Evolutionary conservation across 2,329 filamentous ascomycete species (phyloP).

Genomic region (Calonectria honghensis): DNA sequence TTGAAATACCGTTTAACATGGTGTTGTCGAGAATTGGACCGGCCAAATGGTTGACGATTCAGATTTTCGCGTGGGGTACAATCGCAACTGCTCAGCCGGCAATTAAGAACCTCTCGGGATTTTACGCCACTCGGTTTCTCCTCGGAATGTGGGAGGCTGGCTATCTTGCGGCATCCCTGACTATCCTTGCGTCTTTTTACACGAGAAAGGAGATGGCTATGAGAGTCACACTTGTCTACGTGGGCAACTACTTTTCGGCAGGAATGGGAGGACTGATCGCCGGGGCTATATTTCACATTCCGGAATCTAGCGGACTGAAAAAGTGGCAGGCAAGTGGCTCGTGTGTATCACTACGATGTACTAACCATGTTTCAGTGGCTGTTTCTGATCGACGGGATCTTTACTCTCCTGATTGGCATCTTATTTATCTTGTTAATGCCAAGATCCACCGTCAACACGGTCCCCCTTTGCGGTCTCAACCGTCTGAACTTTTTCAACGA

Average conservation of each 20-base stretch:
- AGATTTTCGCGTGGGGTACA: conserved; percentile 47
- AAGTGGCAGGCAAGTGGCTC: conserved; percentile 29
- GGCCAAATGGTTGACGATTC: conserved; percentile 40
- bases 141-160: conserved; percentile 49
- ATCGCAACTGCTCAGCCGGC: conserved; percentile 45
- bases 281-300: conserved; percentile 39
- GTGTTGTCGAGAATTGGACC: conserved; percentile 35
- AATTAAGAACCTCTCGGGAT: conserved; percentile 39
- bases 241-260: conserved; percentile 41
- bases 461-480: conserved; percentile 29
- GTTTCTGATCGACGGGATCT: conserved; percentile 38
- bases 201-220: conserved; percentile 46
- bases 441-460: conserved; percentile 18
- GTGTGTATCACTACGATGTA: not conserved
- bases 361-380: conserved; percentile 32
- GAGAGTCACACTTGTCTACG: conserved; percentile 44
- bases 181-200: conserved; percentile 47
- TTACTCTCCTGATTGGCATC: conserved; percentile 36
- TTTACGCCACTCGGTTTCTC: conserved; percentile 47
- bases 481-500: conserved; percentile 36
- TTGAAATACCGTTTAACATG: conserved; percentile 54
- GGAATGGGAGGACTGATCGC: conserved; percentile 38
- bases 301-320: conserved; percentile 18
- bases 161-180: conserved; percentile 47
- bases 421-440: conserved; percentile 36